These are phyloP conservation scores for Neurospora crassa DNA, from an alignment of 2,329 filamentous ascomycete species.

Conservation along the genomic window DNA sequence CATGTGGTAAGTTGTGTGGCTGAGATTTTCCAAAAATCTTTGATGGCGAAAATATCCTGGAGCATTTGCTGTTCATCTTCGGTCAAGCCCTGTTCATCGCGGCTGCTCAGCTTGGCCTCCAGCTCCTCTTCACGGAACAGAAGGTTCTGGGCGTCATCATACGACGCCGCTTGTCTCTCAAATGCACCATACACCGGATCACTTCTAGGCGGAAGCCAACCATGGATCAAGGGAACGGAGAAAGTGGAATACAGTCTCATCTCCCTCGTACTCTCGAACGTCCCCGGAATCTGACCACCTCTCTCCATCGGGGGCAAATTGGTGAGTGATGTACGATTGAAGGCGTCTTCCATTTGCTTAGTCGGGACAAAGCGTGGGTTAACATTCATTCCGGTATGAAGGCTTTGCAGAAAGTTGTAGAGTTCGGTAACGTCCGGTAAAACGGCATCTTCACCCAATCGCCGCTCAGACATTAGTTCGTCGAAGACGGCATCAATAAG, in stretches of 20 bases:
- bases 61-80: constrained; percentile 69
- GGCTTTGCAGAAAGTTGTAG: constrained; percentile 74
- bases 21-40: constrained; percentile 67
- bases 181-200: constrained; percentile 63
- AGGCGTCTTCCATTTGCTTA: constrained; percentile 33
- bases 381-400: constrained; percentile 97
- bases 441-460: constrained; percentile 50
- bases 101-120: constrained; percentile 60
- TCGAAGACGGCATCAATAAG: constrained; percentile 87
- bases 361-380: constrained; percentile 77
- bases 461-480: constrained; percentile 73
- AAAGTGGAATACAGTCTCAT: constrained; percentile 91
- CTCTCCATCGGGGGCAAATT: constrained; percentile 42
- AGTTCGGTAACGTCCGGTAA: constrained; percentile 83
- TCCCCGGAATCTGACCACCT: constrained; percentile 49
- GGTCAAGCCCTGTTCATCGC: constrained; percentile 45
- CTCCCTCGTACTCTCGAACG: constrained; percentile 78
- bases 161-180: constrained; percentile 65
- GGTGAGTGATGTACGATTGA: constrained; percentile 42
- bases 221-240: constrained; percentile 79
- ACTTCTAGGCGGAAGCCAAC: constrained; percentile 69
- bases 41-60: constrained; percentile 76
- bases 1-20: constrained; percentile 80
- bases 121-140: constrained; percentile 85
- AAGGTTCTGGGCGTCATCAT: constrained; percentile 85